Base-by-base conservation (phyloP, 2,329 filamentous ascomycete genomes). In the Phaeosphaeria sp. region DNA sequence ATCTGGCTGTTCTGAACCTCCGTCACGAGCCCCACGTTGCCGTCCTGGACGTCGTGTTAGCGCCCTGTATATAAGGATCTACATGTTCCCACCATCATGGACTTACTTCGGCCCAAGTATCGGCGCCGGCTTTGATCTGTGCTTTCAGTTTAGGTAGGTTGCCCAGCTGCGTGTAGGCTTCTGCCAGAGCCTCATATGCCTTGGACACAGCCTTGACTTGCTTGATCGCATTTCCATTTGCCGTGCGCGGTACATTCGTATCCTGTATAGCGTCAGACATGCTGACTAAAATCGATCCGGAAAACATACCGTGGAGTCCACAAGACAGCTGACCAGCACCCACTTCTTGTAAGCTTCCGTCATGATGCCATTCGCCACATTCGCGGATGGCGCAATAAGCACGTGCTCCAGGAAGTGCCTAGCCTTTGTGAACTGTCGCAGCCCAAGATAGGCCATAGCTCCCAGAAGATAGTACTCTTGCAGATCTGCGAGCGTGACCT, bases 291-390 rank as follows among this genome's bases (percentile, higher is more conserved):
- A 46, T 62, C 78, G 75, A 63, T 23, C 11, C 30, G 11, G 4
- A 10, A 6, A 21, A 66, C 79, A 75, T 66, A 85, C 80, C 67
- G 82, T 85, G 64, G 93, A 93, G 52, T 88, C 80, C 6, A 86
- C 82, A 18, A 99, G 80, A 54, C 97, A 82, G 52, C 88, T 87
- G 10, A 93, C 84, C 17, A 99, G 80, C 9, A 96, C 74, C 90
- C 92, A 97, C 77, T 94, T 96, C 79, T 94, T 96, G 81, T 96
- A 94, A 6, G 92, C 91, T 64, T 97, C 92, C 3, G 90, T 82
- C 90, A 95, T 95, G 50, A 96, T 83, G 73, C 88, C 89, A 75
- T 89, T 94, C 13, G 87, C 82, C 36, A 86, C 83, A 30, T 83
- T 88, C 0, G 83, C 81, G 0, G 93, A 91, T 56, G 89, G 88